Evolutionary conservation across 768 basidiomycete species (phyloP).

Genomic region (Psilocybe azurescens): DNA sequence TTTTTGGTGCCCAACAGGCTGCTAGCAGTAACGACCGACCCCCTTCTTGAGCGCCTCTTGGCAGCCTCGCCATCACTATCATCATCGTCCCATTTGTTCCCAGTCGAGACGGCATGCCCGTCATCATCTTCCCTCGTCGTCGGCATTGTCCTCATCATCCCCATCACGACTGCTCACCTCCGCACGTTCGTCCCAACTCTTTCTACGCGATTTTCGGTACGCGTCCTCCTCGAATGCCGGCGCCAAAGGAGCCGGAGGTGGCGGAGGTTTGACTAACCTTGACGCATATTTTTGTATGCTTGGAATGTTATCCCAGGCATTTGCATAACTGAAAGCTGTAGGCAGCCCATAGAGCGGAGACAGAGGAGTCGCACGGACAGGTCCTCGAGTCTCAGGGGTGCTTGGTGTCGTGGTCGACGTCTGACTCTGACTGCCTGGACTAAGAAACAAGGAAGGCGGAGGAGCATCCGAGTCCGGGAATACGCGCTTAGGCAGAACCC

Average conservation of each 20-base stretch:
- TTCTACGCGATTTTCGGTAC: constrained; percentile 38
- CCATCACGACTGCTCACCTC: constrained; percentile 83
- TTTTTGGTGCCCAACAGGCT: constrained; percentile 49
- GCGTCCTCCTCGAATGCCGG: constrained; percentile 58
- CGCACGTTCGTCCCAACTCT: constrained; percentile 56
- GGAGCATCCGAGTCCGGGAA: constrained; percentile 73
- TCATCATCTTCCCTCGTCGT: constrained; percentile 55
- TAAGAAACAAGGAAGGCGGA: constrained; percentile 49
- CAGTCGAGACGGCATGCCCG: constrained; percentile 37
- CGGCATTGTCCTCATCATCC: constrained; percentile 79
- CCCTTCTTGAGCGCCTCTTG: constrained; percentile 37
- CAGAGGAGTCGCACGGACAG: constrained; percentile 29
- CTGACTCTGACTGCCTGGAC: constrained; percentile 38
- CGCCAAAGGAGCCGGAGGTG: constrained; percentile 41
- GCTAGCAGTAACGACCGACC: constrained; percentile 39
- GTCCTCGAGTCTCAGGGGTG: constrained; percentile 38
- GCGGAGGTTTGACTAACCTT: constrained; percentile 46
- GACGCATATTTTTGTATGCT: constrained; percentile 80
- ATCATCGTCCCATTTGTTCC: constrained; percentile 36
- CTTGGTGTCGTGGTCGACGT: constrained; percentile 41
- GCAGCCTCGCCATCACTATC: constrained; percentile 40
- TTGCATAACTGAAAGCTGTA: constrained; percentile 64
- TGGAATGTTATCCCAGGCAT: constrained; percentile 87
- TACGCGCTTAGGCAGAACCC: constrained; percentile 68
- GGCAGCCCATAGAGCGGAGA: constrained; percentile 61